Base-by-base conservation (phyloP, 768 basidiomycete genomes). In the Auricularia sp. region DNA sequence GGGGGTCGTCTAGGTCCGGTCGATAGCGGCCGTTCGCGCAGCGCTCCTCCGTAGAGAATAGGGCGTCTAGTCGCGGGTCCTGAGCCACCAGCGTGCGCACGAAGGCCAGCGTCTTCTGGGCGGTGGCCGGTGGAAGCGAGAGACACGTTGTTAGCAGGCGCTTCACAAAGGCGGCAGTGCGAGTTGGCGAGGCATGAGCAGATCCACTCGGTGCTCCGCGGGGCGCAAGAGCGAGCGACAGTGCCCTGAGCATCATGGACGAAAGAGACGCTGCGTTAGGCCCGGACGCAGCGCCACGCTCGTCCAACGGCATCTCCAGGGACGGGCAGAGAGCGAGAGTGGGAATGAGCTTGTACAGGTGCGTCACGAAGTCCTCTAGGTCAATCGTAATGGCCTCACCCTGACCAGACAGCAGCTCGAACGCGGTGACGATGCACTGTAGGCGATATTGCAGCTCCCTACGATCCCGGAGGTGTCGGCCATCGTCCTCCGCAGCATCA, bases 331-430 rank as follows among this genome's bases (percentile, higher is more conserved):
- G 90, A 75, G 63, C 85, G 69, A 96, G 78, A 3, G 89, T 84
- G 10, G 88, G 80, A 68, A 99, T 85, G 68, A 94, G 82, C 24
- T 85, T 79, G 78, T 96, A 98, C 8, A 99, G 82, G 33, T 85
- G 83, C 62, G 86, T 83, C 73, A 92, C 82, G 73, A 98, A 98
- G 70, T 94, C 96, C 71, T 79, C 82, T 64, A 98, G 82, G 80
- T 98, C 97, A 72, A 99, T 92, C 71, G 94, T 94, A 69, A 99
- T 82, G n/a, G 96, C 92, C 78, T 99, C 97, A 75, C 96, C 97
- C 85, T 99, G 97, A 34, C 97, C 97, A 13, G 92, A 90, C 51
- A 98, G 83, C 61, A 99, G 84, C 72, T 98, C 94, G 71, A 98
- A 98, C n/a, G 96, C 97, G 47, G 97, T 97, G 65, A 91, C 86